Evolutionary conservation across 2,329 filamentous ascomycete species (phyloP).

Genomic region (Thermoascus crustaceus): DNA sequence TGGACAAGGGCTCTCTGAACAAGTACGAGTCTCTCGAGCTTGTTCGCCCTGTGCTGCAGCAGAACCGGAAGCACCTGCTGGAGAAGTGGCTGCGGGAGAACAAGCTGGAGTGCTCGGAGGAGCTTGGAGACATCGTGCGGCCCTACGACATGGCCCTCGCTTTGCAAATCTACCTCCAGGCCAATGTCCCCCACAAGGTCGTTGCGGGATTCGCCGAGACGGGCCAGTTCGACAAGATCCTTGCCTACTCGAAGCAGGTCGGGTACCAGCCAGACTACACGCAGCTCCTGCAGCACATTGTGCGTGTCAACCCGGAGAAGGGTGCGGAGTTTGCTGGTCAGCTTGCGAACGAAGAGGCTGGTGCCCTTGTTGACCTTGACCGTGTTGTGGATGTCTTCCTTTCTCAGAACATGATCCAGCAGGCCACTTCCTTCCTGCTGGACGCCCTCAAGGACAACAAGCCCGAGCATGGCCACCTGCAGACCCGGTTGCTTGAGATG

Average conservation of each 20-base stretch:
- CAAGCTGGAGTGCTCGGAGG: slow-evolving; percentile 93
- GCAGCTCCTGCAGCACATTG: slow-evolving; percentile 82
- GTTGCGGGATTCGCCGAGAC: slow-evolving; percentile 92
- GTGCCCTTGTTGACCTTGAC: slow-evolving; percentile 82
- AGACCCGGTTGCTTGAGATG: slow-evolving; percentile 95
- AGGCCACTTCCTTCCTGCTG: slow-evolving; percentile 94
- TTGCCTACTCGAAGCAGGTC: slow-evolving; percentile 76
- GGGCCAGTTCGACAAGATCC: slow-evolving; percentile 92
- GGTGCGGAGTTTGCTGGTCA: slow-evolving; percentile 90
- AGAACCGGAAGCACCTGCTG: slow-evolving; percentile 89
- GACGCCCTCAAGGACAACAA: slow-evolving; percentile 93
- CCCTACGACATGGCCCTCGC: slow-evolving; percentile 83
- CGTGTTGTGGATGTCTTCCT: slow-evolving; percentile 97
- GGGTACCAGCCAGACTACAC: slow-evolving; percentile 96
- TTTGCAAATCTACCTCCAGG: slow-evolving; percentile 80
- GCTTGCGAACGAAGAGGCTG: slow-evolving; percentile 80
- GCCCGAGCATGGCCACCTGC: slow-evolving; percentile 84
- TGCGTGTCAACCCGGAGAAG: slow-evolving; percentile 85
- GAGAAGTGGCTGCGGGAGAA: slow-evolving; percentile 98
- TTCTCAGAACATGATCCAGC: slow-evolving; percentile 94
- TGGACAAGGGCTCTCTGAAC: slow-evolving; percentile 92
- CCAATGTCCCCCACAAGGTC: slow-evolving; percentile 86
- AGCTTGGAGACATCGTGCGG: slow-evolving; percentile 89
- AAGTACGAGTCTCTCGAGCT: slow-evolving; percentile 90
- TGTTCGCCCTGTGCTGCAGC: slow-evolving; percentile 81